These are phyloP conservation scores for Rosa lucieae DNA, from an alignment of 306 rosid species.

Conservation along the genomic window DNA sequence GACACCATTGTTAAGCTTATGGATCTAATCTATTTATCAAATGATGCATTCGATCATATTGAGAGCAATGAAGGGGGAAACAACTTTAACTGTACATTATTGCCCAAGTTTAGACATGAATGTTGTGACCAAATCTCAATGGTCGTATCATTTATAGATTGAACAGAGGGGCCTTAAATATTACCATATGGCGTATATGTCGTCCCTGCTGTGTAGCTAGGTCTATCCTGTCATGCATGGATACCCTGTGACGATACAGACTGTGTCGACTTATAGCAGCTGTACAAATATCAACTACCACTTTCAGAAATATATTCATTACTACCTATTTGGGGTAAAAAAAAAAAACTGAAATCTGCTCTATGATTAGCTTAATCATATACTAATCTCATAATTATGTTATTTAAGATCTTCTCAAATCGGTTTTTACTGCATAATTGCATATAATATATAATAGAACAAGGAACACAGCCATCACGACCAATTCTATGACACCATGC, in stretches of 20 bases:
- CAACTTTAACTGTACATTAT: background rate
- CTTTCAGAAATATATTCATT: background rate
- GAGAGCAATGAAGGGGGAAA: background rate
- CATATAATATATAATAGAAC: background rate
- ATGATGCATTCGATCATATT: background rate
- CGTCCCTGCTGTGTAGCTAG: background rate
- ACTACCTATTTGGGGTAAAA: background rate
- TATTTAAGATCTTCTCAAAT: background rate
- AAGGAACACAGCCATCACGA: background rate
- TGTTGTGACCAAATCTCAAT: background rate
- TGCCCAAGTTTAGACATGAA: slow-evolving; percentile 8
- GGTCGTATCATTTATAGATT: background rate
- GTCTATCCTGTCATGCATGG: slow-evolving; percentile 15
- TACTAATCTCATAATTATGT: background rate
- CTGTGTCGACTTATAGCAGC: background rate
- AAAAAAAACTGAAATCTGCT: background rate
- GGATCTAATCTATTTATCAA: background rate
- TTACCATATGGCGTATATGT: background rate
- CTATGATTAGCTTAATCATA: background rate
- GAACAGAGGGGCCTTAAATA: slow-evolving; percentile 8
- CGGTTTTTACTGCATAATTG: background rate
- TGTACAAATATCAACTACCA: background rate
- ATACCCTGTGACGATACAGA: slow-evolving; percentile 12
- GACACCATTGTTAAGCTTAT: background rate
- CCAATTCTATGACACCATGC: background rate